Evolutionary conservation across 768 basidiomycete genomes (phyloP).

Genomic region (Suillus spraguei): DNA sequence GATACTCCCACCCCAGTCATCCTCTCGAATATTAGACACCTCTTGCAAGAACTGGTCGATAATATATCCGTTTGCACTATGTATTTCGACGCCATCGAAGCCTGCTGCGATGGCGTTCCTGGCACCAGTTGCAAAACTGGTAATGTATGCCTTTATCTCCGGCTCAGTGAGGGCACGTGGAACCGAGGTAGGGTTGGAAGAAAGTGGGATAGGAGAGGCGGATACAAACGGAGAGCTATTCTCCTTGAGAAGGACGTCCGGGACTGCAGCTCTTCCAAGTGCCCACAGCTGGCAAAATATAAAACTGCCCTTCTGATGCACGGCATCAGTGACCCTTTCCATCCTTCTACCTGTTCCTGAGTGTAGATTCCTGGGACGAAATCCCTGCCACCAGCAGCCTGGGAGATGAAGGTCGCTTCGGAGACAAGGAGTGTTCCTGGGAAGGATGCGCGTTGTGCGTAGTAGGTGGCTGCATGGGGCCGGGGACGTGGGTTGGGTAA

Average conservation of each 20-base stretch:
- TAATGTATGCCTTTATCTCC: constrained; percentile 48
- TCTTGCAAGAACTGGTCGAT: constrained; percentile 44
- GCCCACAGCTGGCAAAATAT: constrained; percentile 54
- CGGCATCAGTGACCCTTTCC: constrained; percentile 52
- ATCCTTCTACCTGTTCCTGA: constrained; percentile 50
- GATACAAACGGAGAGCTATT: constrained; percentile 24
- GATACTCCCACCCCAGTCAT: constrained; percentile 52
- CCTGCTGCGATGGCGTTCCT: constrained; percentile 58
- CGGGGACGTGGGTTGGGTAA: constrained; percentile 29
- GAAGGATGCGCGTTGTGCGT: constrained; percentile 36
- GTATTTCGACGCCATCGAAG: constrained; percentile 58
- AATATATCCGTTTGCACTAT: constrained; percentile 35
- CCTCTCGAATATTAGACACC: constrained; percentile 43
- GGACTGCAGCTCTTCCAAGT: constrained; percentile 40
- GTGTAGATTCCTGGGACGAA: constrained; percentile 53
- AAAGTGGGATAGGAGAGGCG: constrained; percentile 26
- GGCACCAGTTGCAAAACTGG: constrained; percentile 49
- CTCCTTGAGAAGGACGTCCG: constrained; percentile 21
- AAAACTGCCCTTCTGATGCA: constrained; percentile 44
- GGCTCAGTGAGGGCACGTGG: constrained; percentile 43
- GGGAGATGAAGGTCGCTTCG: constrained; percentile 46
- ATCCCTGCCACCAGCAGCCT: constrained; percentile 30
- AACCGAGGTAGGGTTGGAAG: constrained; percentile 6
- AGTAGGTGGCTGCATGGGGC: constrained; percentile 37
- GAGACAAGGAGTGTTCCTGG: constrained; percentile 47